Base-by-base conservation (phyloP, 2,329 filamentous ascomycete species). In the Curvularia sp. region DNA sequence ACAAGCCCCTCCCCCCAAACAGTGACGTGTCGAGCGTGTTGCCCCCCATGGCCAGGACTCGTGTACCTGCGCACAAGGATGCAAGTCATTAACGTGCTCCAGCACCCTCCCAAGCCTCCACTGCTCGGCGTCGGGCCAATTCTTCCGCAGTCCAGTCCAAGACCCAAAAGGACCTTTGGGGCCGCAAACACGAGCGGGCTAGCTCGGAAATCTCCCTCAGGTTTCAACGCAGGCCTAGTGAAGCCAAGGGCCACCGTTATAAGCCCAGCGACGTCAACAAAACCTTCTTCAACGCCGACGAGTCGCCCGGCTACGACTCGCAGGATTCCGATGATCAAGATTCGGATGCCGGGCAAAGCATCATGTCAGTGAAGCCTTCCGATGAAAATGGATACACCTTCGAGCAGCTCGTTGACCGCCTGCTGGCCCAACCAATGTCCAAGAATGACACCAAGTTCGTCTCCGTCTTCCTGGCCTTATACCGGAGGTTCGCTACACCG, bases 401-500 rank as follows among this genome's bases (percentile, higher is more conserved):
- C 53, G 80, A 83, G 50, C 79, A 82, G 58, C 75, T 84, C 4
- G 92, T 98, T 20, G 92, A 97, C 76, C 89, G 93, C n/a, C 84
- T 99, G 41, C 83, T 98, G 24, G 85, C 89, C 0, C 86, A 91
- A 61, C 91, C 91, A 35, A 89, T 94, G 80, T 93, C 91, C 28
- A 93, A 92, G 72, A 85, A 89, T n/a, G 95, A 98, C 73, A 85
- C 86, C 57, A 97, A 97, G 76, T 99, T 97, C 72, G 86, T 87
- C 1, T 88, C 93, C 44, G 88, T 96, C 18, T 98, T 98, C 70
- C 83, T 98, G 30, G 97, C 94, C 64, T 82, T 98, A 13, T 98
- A 98, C 78, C 89, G 95, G 62, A 96, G 95, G 75, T 98, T 99
- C 74, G 90, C 92, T 4, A 87, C 93, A 1, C 95, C 95, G 0